A percentile compares a stretch with the other conserved stretches of the same genome.
These are phyloP conservation scores for Calonectria pauciramosa DNA, from an alignment of 2,329 filamentous ascomycete species.

Conservation along the genomic window DNA sequence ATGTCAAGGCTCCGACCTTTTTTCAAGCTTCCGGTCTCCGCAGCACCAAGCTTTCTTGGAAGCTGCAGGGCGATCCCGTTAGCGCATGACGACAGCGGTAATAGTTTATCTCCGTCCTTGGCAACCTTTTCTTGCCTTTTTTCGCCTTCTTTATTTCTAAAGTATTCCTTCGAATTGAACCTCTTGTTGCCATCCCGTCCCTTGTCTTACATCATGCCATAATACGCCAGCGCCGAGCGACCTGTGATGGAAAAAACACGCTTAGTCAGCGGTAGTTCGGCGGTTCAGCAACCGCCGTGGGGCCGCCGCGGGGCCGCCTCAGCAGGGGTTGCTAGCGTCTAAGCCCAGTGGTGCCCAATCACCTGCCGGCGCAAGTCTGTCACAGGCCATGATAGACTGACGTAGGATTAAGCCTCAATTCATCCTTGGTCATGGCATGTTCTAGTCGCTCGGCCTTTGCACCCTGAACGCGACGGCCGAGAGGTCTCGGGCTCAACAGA, in stretches of 20 bases:
- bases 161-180: background rate
- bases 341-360: background rate
- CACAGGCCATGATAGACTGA: background rate
- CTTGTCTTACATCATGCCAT: background rate
- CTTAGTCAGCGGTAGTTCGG: slow-evolving; percentile 6
- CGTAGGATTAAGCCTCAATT: background rate
- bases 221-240: background rate
- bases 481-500: background rate
- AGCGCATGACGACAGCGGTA: background rate
- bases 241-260: background rate
- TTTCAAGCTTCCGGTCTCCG: background rate
- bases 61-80: background rate
- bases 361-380: background rate
- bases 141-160: background rate
- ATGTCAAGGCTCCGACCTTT: background rate
- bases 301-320: background rate
- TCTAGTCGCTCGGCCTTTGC: background rate
- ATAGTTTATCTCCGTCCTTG: background rate
- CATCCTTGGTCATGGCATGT: background rate
- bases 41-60: background rate
- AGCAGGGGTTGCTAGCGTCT: background rate
- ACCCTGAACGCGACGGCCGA: background rate
- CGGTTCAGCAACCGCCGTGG: background rate
- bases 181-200: background rate
- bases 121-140: background rate